phyloP scores from a whole-genome alignment of 164 flowering plant species.

The Protea cynaroides region DNA sequence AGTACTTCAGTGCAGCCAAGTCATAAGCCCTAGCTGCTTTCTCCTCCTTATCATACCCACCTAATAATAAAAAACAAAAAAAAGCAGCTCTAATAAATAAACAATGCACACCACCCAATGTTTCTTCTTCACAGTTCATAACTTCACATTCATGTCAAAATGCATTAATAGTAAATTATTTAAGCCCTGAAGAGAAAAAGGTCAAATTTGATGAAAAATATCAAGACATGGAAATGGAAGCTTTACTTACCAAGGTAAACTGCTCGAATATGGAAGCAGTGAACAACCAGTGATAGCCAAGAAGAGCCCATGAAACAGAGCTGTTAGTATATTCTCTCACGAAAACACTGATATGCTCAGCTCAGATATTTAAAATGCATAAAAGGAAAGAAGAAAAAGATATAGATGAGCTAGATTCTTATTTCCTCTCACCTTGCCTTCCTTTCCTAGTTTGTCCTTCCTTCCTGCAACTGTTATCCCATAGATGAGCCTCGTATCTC shows the following conservation, averaged over 20 bases:
- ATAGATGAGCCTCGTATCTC: conserved; percentile 85
- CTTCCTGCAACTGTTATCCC: conserved; percentile 90
- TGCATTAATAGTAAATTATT: no score
- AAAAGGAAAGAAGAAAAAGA: neutral
- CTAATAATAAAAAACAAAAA: conserved; percentile 23
- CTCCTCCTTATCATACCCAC: conserved; percentile 90
- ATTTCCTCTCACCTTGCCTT: conserved; percentile 55
- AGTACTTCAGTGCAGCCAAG: conserved; percentile 87
- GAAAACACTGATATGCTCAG: neutral
- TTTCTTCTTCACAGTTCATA: neutral
- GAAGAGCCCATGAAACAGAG: neutral
- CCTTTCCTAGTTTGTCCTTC: conserved; percentile 96
- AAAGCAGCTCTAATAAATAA: neutral
- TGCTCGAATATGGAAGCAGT: conserved; percentile 19
- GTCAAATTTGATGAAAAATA: no score
- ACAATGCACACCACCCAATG: conserved; percentile 19
- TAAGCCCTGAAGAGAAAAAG: no score
- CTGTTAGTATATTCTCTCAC: conserved; percentile 17
- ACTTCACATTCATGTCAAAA: no score
- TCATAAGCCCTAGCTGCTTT: conserved; percentile 91
- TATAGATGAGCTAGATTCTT: neutral
- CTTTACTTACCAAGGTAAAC: conserved; percentile 62
- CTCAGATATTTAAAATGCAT: neutral
- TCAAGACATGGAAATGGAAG: neutral
- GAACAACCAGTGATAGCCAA: neutral